Evolutionary conservation across 805 yeast genomes (phyloP), one percentile per base, ranked within the genome.

Genomic region (Cephaloascus albidus): DNA sequence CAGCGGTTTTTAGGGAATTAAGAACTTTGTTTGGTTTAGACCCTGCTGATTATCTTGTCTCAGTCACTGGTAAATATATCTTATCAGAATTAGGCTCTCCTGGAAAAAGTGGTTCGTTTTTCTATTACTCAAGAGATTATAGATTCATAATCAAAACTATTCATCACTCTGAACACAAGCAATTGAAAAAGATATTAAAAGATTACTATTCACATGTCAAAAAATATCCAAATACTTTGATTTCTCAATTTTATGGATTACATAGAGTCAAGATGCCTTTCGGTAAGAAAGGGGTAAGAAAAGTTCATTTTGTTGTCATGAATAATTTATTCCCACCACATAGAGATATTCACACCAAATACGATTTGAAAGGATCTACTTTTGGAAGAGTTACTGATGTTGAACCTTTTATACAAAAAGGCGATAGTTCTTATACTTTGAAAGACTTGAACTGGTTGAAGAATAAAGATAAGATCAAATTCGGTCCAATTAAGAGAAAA

Each of bases 321-420:
- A 93, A 93, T 66, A 93, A 93, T 54, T 70, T 93, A 37, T 93
- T 94, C 61, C 97, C 99, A 0, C 95, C 97, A 4, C 86, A 85
- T 52, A 70, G 88, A 37, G 93, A 85, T 45, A 80, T 90, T 40
- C 95, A 88, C 56, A 63, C 74, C 33, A 85, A 88, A 33, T 93
- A 77, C 59, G 99, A 93, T 56, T 71, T 93, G 56, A 93, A 93
- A 56, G 99, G 99, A 1, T 87, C 96, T 0, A 76, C 94, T 0
- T 72, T 84, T 68, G 96, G 97, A 2, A 70, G 95, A 48, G 62
- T 59, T 45, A 87, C 82, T 0, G 56, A 60, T 41, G 52, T 63
- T 3, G 59, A 56, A 6, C 54, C 47, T 39, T 58, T 52, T 10
- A 45, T 50, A 40, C 49, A 58, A 41, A 44, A 48, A 27, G 52